Evolutionary conservation across 192 early-diverging fungal species (phyloP), one percentile per base, ranked within the genome.

Genomic region (Coemansia reversa): DNA sequence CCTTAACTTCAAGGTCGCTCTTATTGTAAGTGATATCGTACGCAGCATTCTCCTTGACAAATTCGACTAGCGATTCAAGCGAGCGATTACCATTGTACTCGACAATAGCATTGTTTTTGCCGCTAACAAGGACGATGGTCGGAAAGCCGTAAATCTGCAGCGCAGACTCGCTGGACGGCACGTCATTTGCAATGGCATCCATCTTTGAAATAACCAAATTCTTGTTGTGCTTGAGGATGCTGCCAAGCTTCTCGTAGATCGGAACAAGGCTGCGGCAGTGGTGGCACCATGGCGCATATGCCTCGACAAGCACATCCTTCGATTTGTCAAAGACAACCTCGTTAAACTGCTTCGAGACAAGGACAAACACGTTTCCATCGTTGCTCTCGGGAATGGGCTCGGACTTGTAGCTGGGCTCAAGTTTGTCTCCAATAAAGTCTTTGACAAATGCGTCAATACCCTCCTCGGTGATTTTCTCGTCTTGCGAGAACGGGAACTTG

Each of bases 131-230:
- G 75, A 91, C 92, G 58, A 98, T 85, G 53, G 95, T 98, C 47
- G 95, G 96, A 91, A 97, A 98, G 22, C 94, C 96, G 67, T 91
- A 66, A 66, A 98, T 66, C 54, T 86, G 72, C 78, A 95, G 89
- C n/a, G 71, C 73, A 7, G 81, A 69, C 58, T 79, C 71, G 67
- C 65, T 63, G 7, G 85, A 64, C 18, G 96, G 95, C 51, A 97
- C 67, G 55, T 98, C 96, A 83, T 98, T 98, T 63, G 88, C 92
- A 48, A 93, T 94, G 63, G 87, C 93, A 74, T 98, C 95, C 86
- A 97, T 70, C 88, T 98, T 99, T 75, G 95, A 93, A 70, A 94
- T 89, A 52, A 89, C 83, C 67, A 93, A 67, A 61, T 77, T 78
- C 62, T 79, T 63, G 79, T 83, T 65, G 20, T 71, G 67, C 63